These are phyloP conservation scores for Opeltia flavorubescens DNA, from an alignment of 495 filamentous ascomycete species.

Conservation along the genomic window DNA sequence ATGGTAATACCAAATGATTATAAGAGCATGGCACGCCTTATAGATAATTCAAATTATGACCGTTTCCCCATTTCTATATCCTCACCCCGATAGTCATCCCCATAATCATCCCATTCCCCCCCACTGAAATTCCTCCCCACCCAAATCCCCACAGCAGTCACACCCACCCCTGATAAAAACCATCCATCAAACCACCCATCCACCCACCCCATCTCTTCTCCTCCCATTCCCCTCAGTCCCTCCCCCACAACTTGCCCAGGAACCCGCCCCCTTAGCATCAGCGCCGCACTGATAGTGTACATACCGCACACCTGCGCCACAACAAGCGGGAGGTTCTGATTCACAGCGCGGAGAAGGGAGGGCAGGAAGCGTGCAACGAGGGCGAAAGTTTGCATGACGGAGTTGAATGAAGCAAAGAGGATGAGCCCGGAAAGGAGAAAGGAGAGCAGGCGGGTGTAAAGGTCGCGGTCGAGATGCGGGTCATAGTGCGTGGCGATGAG, in stretches of 20 bases:
- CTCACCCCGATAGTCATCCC: conserved; percentile 39
- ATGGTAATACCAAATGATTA: neutral
- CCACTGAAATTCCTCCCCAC: conserved; percentile 44
- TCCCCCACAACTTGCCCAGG: conserved; percentile 56
- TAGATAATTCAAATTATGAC: no score
- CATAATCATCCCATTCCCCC: conserved; percentile 42
- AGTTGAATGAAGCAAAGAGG: conserved; percentile 59
- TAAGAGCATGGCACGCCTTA: no score
- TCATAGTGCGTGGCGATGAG: conserved; percentile 18
- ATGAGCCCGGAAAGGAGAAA: conserved; percentile 68
- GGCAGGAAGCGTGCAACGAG: conserved; percentile 60
- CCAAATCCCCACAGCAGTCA: conserved; percentile 54
- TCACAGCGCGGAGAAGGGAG: conserved; percentile 38
- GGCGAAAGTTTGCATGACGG: conserved; percentile 60
- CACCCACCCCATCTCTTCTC: conserved; percentile 53
- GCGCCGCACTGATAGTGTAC: conserved; percentile 62
- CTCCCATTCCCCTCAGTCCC: conserved; percentile 56
- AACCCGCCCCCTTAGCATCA: conserved; percentile 59
- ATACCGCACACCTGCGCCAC: conserved; percentile 63
- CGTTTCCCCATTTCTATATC: conserved; percentile 56
- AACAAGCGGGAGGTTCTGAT: conserved; percentile 57
- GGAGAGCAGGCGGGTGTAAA: conserved; percentile 65
- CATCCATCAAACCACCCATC: conserved; percentile 79
- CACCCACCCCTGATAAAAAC: conserved; percentile 49
- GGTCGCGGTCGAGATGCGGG: conserved; percentile 29